These are phyloP conservation scores for Isoetes engelmannii DNA, from an alignment of 83 land plant genomes.

Conservation along the genomic window DNA sequence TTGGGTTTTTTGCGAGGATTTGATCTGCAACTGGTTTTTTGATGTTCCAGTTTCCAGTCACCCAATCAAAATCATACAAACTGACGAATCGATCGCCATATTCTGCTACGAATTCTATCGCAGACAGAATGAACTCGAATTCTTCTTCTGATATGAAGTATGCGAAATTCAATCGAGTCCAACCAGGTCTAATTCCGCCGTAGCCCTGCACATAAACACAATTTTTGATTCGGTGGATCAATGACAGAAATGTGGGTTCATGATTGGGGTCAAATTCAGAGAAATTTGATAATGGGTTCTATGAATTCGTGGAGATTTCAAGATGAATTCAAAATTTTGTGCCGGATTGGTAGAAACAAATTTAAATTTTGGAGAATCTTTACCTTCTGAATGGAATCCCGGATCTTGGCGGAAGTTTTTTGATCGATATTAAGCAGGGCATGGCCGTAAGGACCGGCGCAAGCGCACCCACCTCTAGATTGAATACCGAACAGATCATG, in stretches of 20 bases:
- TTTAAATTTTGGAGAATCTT: neutral
- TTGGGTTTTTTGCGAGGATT: neutral
- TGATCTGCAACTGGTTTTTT: conserved; percentile 11
- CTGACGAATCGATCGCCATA: conserved; percentile 62
- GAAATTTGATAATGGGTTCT: neutral
- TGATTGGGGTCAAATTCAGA: no score
- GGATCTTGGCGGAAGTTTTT: conserved; percentile 20
- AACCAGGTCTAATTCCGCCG: conserved; percentile 63
- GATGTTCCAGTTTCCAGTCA: conserved; percentile 52
- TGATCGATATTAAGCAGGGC: conserved; percentile 26
- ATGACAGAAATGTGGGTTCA: no score
- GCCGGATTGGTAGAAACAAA: no score
- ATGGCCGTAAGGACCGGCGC: conserved; percentile 62
- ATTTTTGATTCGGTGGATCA: neutral
- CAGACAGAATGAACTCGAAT: conserved; percentile 55
- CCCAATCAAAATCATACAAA: conserved; percentile 52
- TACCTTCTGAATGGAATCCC: conserved; percentile 27
- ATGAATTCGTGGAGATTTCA: neutral
- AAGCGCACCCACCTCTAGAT: conserved; percentile 64
- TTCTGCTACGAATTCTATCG: conserved; percentile 52
- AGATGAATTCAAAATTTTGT: no score
- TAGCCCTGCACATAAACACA: conserved; percentile 43
- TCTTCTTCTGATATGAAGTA: conserved; percentile 60
- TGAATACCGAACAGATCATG: conserved; percentile 66
- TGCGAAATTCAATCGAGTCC: conserved; percentile 74